Evolutionary conservation across 257 asterid species (phyloP).

Genomic region (Catharanthus roseus): DNA sequence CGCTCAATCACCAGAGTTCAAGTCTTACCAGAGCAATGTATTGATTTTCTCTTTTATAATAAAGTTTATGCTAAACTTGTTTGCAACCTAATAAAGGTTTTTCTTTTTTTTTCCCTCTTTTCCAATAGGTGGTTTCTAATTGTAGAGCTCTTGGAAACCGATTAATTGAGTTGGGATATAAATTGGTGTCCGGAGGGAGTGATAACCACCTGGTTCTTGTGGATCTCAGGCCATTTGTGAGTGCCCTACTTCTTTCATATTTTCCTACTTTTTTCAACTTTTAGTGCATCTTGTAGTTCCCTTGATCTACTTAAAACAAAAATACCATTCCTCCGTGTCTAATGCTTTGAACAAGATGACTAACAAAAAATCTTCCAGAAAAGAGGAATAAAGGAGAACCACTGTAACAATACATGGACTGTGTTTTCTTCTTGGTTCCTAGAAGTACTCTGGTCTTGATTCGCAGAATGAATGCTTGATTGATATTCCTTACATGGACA

Average conservation of each 20-base stretch:
- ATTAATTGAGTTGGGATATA: slow-evolving; percentile 71
- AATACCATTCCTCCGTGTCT: background rate
- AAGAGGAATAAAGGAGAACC: background rate
- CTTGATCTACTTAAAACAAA: background rate
- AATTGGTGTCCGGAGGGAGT: slow-evolving; percentile 90
- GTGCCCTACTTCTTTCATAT: slow-evolving; percentile 7
- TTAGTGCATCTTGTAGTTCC: background rate
- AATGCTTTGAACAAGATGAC: background rate
- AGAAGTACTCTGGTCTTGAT: background rate
- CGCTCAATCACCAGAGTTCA: slow-evolving; percentile 73
- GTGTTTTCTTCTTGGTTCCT: background rate
- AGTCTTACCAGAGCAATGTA: slow-evolving; percentile 78
- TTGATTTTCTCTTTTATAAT: slow-evolving; percentile 5
- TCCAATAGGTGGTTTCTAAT: slow-evolving; percentile 65
- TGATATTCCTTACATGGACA: background rate
- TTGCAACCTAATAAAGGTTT: slow-evolving; percentile 19
- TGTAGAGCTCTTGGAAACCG: slow-evolving; percentile 84
- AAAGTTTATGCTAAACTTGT: background rate
- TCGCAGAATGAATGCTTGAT: background rate
- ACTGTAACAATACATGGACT: background rate
- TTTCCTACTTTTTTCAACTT: background rate
- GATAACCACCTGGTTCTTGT: slow-evolving; percentile 97
- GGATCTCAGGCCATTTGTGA: slow-evolving; percentile 87
- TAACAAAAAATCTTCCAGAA: background rate
- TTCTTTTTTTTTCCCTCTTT: background rate